A percentile compares a stretch with the other conserved stretches of the same genome.
phyloP scores from a whole-genome alignment of 176 grass and related monocot species.

The Oryza meridionalis region DNA sequence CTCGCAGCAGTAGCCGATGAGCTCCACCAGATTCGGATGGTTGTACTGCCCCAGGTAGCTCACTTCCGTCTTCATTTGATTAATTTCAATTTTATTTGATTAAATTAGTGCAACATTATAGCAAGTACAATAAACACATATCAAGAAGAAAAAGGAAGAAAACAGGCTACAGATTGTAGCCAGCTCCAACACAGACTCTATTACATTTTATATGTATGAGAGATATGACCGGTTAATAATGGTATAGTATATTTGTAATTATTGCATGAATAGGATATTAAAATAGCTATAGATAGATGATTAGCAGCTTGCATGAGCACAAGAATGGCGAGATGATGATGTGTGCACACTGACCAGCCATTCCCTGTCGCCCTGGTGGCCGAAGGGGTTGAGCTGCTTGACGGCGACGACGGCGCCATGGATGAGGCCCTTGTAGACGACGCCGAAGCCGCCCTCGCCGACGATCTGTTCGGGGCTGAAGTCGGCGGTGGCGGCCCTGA shows the following conservation, averaged over 20 bases:
- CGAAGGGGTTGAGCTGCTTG: slow-evolving; percentile 68
- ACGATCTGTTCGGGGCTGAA: slow-evolving; percentile 60
- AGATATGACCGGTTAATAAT: fast-evolving
- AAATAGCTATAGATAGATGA: too few species aligned
- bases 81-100: background rate
- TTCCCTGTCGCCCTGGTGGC: slow-evolving; percentile 84
- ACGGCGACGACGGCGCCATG: slow-evolving; percentile 56
- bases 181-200: too few species aligned
- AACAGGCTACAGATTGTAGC: too few species aligned
- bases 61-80: slow-evolving; percentile 63
- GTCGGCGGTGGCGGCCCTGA: slow-evolving; percentile 52
- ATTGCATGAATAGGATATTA: too few species aligned
- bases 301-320: too few species aligned
- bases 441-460: slow-evolving; percentile 83
- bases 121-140: too few species aligned
- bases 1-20: slow-evolving; percentile 87
- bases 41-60: slow-evolving; percentile 72
- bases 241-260: too few species aligned
- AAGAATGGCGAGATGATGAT: background rate
- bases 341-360: slow-evolving; percentile 60
- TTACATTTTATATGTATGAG: fast-evolving
- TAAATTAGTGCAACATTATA: too few species aligned
- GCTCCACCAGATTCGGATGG: slow-evolving; percentile 69
- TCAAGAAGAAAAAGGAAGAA: too few species aligned
- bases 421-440: slow-evolving; percentile 61